Base-by-base conservation (phyloP, 2,329 filamentous ascomycete genomes). In the Lojkania enalia region DNA sequence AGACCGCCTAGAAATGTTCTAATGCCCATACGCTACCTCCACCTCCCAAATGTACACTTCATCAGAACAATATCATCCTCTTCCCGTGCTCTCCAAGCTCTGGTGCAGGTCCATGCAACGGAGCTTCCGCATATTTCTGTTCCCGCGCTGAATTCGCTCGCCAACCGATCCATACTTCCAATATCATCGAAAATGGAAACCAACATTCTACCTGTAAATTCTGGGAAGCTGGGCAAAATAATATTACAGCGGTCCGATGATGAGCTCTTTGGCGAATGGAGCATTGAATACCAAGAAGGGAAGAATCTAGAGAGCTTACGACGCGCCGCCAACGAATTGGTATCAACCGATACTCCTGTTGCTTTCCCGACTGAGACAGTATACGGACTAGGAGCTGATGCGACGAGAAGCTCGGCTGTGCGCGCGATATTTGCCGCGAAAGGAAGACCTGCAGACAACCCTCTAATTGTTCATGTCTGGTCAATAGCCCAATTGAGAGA, bases 331-430 rank as follows among this genome's bases (percentile, higher is more conserved):
- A 65, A 77, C 11, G 78, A 84, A 52, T 75, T 96, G 25, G 80
- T 76, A 39, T 76, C 77, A 14, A 84, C 79, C 39, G 79, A 88
- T 63, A 79, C 80, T 3, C 94, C 94, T 3, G 90, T 99, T 36
- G 94, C 89, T 1, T 99, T 99, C 66, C 94, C 94, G 0, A 99
- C 94, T 0, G 94, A 99, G 73, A 99, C 94, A 0, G 94, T 99
- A 0, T 99, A 99, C 67, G 94, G 94, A 0, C 79, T 99, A 5
- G 94, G 90, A n/a, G 94, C 94, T 12, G 94, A 97, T 73, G 94
- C 94, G 9, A 97, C 91, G 19, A 82, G 90, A 58, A 90, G 85
- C 60, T 77, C 75, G 18, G 87, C 92, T 2, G 92, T 97, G 5
- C 84, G 80, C 62, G 91, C 90, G n/a, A 99, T 99, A 55, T 99